These are phyloP conservation scores for Nitzschia inconspicua DNA, from an alignment of 108 stramenopile species.

Conservation along the genomic window DNA sequence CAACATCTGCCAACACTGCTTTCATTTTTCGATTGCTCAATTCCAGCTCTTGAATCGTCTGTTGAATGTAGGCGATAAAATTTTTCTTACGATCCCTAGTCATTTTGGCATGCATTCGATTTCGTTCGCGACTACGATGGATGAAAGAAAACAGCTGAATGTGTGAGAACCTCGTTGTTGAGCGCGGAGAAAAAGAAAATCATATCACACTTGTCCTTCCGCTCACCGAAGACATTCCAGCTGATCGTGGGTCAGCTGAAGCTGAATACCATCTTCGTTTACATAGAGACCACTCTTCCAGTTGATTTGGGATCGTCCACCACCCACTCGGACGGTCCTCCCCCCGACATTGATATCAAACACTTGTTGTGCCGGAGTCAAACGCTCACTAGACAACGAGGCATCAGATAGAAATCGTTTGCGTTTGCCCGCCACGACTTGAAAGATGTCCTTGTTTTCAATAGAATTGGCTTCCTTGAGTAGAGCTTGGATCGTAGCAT, in stretches of 20 bases:
- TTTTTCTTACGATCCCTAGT: conserved; percentile 89
- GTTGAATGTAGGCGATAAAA: conserved; percentile 75
- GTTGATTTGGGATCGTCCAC: conserved; percentile 68
- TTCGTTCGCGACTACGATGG: conserved; percentile 79
- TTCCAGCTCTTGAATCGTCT: conserved; percentile 81
- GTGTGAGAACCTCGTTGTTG: background rate
- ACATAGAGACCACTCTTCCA: conserved; percentile 80
- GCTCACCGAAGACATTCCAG: conserved; percentile 68
- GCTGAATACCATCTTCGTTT: conserved; percentile 53
- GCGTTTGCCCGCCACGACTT: conserved; percentile 50
- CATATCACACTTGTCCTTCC: background rate
- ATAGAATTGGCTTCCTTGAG: conserved; percentile 10
- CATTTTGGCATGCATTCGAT: conserved; percentile 95
- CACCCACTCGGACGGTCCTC: conserved; percentile 44
- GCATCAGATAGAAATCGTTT: conserved; percentile 64
- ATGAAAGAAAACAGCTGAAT: background rate
- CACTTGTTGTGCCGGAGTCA: conserved; percentile 7
- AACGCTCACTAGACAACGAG: background rate
- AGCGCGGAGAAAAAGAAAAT: background rate
- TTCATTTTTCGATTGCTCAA: conserved; percentile 52
- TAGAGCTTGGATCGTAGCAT: conserved; percentile 17
- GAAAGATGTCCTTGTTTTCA: conserved; percentile 11
- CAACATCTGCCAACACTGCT: conserved; percentile 38
- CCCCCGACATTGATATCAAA: conserved; percentile 71
- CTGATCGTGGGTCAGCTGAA: conserved; percentile 54